Evolutionary conservation across 208 protist species (phyloP), one percentile per base, ranked within the genome.

Genomic region (Wallacemonas collosoma): DNA sequence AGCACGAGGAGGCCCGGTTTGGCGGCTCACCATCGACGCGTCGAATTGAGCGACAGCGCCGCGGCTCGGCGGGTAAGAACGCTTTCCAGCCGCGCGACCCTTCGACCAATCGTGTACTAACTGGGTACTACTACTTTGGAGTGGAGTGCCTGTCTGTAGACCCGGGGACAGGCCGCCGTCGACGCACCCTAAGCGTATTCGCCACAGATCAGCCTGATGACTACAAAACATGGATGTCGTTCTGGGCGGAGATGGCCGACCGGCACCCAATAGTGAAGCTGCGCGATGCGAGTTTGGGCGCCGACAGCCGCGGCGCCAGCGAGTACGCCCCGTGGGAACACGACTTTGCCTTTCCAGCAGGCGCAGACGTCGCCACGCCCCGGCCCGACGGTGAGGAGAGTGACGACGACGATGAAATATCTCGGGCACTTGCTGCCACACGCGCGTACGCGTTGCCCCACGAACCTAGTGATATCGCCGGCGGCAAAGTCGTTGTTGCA

Each of bases 41-140:
- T 12, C 73, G 69, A 8, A 9, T 79, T 38, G 55, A 62, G n/a
- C 15, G 78, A 26, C 68, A 72, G 9, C 60, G 44, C 15, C 55
- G 72, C 55, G 72, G 62, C 11, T 47, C 51, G 48, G 72, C 66
- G 45, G 43, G 60, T 2, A 70, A 72, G 2, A 71, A 56, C 15
- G 43, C 36, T 11, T 79, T 81, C 44, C 51, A 63, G 47, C 47
- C 61, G 41, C 68, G 74, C 3, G 44, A 80, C 50, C 64, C 54
- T 1, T 51, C 56, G 14, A 0, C 41, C 3, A 48, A 17, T 5
- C 71, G 75, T 36, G 44, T 17, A 8, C 50, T 79, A 1, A 54
- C 56, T 1, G 58, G 76, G 6, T 89, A 82, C 67, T 73, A 88
- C 64, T 90, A 86, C 76, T 90, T 90, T 76, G 85, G 85, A 36